Evolutionary conservation across 768 basidiomycete genomes (phyloP), one percentile per base, ranked within the genome.

Genomic region (Tylopilus vinaceipallidus): DNA sequence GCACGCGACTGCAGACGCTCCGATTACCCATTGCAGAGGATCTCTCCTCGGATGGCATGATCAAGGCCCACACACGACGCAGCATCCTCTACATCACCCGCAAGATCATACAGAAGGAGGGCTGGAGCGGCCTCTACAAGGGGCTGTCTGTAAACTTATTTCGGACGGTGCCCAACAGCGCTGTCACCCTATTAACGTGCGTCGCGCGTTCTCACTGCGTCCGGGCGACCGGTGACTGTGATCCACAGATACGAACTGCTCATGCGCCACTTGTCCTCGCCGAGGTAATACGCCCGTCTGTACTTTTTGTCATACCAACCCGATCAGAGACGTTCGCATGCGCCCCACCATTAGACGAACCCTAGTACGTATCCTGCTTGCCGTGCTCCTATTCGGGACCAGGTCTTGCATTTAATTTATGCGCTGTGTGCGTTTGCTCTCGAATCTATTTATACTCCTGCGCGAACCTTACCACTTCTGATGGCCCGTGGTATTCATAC

Each of bases 1-100:
- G 97, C n/a, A 98, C 97, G n/a, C 83, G 95, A 6, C 71, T 98
- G 41, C 97, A 99, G 69, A 95, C 95, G 4, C 82, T 86, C 58
- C 77, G 81, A 50, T 80, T 82, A 44, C 86, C 82, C 38, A 73
- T 88, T 41, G 74, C 78, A 37, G 78, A 78, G 57, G 78, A 78
- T 55, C 60, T 78, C 57, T 80, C 79, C 4, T 82, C 82, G 13
- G 80, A 82, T 45, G 81, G 82, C 22, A 80, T 83, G 80, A 58
- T 83, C 60, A 80, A 75, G 61, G 61, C 70, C 27, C 77, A 82
- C 50, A 72, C 75, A 6, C 72, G 74, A 50, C 74, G 81, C 45
- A 89, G 91, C n/a, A 72, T 94, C 51, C 66, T 91, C 27, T 78
- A 83, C 64, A 92, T 87, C 52, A 83, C 83, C 8, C 73, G 71